Base-by-base conservation (phyloP, 768 basidiomycete genomes). In the Boletellus sp. region DNA sequence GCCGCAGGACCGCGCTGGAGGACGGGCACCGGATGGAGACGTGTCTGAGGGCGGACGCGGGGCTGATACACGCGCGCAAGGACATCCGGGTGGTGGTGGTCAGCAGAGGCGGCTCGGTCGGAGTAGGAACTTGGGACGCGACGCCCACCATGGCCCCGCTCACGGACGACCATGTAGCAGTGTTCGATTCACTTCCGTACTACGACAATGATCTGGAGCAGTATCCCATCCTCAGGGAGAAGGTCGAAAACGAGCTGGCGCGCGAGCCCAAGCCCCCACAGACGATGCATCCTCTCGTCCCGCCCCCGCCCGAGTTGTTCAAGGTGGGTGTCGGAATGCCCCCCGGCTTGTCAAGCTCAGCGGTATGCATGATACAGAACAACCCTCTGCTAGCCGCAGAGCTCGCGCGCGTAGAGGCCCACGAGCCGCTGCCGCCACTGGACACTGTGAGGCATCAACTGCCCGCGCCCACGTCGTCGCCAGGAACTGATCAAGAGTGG, bases 201-300 rank as follows among this genome's bases (percentile, higher is more conserved):
- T 93, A 90, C 62, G 94, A 97, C 73, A 90, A 93, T 65, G 92
- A 96, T 65, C 77, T 94, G 45, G 87, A 92, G 52, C 79, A 79
- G 48, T 80, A 78, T 52, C 89, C 90, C 1, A 60, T 76, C 34
- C 73, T 93, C 34, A 83, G 78, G 64, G 79, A 83, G 63, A 85
- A 84, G 64, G 90, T 92, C 15, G 86, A 89, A 48, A 74, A 74
- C 55, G 90, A 92, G 64, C 69, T 93, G 35, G 83, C 83, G 23
- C 77, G 79, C n/a, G 84, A 90, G 63, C 76, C 79, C 55, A 83
- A 80, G 55, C 72, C 79, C 16, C 79, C 80, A 36, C 68, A 74
- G 42, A 66, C 69, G n/a, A 71, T 87, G 36, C 89, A 91, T 64
- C 86, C 88, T 6, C 73, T 74, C 53, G 78, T 91, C 12, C 83